Evolutionary conservation across 2,329 filamentous ascomycete species (phyloP).

Genomic region (Cercospora brassicicola): DNA sequence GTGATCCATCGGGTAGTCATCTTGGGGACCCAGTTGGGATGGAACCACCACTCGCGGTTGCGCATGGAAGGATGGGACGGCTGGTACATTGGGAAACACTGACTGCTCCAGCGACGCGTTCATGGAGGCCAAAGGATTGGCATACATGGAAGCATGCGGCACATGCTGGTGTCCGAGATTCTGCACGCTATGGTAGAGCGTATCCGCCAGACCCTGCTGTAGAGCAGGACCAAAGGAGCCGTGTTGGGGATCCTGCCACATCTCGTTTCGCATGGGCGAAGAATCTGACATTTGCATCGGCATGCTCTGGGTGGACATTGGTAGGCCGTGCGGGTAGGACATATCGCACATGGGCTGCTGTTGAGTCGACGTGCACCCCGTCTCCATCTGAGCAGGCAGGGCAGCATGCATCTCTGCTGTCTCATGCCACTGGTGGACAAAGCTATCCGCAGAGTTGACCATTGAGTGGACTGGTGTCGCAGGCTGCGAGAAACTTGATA

Average conservation of each 20-base stretch:
- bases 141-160: conserved; percentile 18
- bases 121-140: conserved; percentile 11
- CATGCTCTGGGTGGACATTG: background rate
- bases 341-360: conserved; percentile 16
- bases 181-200: conserved; percentile 17
- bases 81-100: conserved; percentile 7
- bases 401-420: conserved; percentile 17
- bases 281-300: conserved; percentile 4
- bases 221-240: background rate
- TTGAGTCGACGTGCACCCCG: conserved; percentile 17
- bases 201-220: conserved; percentile 8
- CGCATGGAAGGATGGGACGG: background rate
- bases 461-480: conserved; percentile 29
- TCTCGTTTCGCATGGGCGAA: conserved; percentile 12
- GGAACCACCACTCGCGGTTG: conserved; percentile 29
- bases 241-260: conserved; percentile 6
- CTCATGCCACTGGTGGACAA: conserved; percentile 23
- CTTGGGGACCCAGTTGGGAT: conserved; percentile 29
- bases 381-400: conserved; percentile 3
- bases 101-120: conserved; percentile 18
- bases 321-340: conserved; percentile 3
- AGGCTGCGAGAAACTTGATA: conserved; percentile 29
- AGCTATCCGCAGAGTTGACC: conserved; percentile 9
- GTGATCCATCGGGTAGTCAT: conserved; percentile 25
- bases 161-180: conserved; percentile 11